phyloP scores from a whole-genome alignment of 2,329 filamentous ascomycete species.

The Nannizzia gypsea region DNA sequence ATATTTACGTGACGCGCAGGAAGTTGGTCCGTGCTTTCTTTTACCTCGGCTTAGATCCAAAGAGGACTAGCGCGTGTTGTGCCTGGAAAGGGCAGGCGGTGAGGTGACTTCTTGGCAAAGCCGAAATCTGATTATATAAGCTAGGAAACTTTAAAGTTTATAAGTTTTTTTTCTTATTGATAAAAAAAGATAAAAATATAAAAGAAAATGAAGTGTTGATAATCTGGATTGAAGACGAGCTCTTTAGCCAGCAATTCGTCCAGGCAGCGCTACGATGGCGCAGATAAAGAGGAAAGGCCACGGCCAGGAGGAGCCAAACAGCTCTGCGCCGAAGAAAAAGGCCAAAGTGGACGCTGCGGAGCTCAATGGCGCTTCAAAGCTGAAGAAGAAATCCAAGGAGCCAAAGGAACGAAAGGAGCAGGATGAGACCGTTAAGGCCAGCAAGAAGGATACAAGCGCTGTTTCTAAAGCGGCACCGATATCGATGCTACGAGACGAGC shows the following conservation, averaged over 20 bases:
- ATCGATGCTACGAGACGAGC: constrained; percentile 57
- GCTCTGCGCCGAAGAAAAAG: constrained; percentile 26
- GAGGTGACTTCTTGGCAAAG: background rate
- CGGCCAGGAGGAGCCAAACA: constrained; percentile 25
- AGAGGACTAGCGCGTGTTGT: background rate
- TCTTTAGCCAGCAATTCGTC: background rate
- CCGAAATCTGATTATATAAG: constrained; percentile 6
- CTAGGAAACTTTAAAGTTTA: constrained; percentile 9
- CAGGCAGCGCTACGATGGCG: constrained; percentile 24
- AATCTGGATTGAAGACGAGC: background rate
- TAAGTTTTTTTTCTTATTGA: background rate
- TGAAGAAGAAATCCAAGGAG: constrained; percentile 13
- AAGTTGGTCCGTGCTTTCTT: background rate
- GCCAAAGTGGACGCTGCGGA: constrained; percentile 23
- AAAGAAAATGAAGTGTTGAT: background rate
- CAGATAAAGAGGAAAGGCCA: constrained; percentile 37
- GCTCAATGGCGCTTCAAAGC: constrained; percentile 13
- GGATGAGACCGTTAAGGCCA: constrained; percentile 2
- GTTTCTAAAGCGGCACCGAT: constrained; percentile 14
- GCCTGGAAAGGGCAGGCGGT: background rate
- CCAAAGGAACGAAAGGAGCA: constrained; percentile 15
- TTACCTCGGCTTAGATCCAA: background rate
- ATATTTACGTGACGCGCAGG: background rate
- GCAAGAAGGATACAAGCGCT: constrained; percentile 6
- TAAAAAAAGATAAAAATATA: background rate